These are phyloP conservation scores for Fusarium penzigii DNA, from an alignment of 2,329 filamentous ascomycete species.

Conservation along the genomic window DNA sequence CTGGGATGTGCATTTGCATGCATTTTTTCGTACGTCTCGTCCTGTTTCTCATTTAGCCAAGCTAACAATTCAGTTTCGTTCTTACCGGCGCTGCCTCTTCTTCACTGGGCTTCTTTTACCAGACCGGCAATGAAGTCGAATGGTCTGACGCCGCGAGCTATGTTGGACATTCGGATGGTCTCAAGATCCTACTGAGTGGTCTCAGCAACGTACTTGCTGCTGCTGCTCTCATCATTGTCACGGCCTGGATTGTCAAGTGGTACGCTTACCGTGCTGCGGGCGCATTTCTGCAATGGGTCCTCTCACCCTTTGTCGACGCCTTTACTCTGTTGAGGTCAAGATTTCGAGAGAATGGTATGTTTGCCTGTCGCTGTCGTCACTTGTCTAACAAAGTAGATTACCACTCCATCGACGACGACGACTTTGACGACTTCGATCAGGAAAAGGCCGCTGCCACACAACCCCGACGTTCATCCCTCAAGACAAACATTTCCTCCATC, in stretches of 20 bases:
- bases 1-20: conserved; percentile 24
- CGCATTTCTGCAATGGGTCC: conserved; percentile 19
- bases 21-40: conserved; percentile 27
- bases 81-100: conserved; percentile 33
- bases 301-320: conserved; percentile 10
- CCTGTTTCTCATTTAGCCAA: background rate
- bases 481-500: conserved; percentile 11
- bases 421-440: conserved; percentile 8
- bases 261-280: conserved; percentile 25
- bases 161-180: conserved; percentile 31
- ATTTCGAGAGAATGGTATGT: conserved; percentile 19
- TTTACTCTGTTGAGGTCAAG: no score
- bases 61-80: conserved; percentile 25
- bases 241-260: conserved; percentile 28
- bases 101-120: conserved; percentile 34
- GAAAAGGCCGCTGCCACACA: conserved; percentile 13
- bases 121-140: conserved; percentile 34
- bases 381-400: conserved; percentile 10
- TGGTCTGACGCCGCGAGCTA: conserved; percentile 34
- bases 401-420: conserved; percentile 18
- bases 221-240: conserved; percentile 21
- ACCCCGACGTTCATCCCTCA: conserved; percentile 1
- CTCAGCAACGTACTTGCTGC: conserved; percentile 26
- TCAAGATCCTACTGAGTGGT: conserved; percentile 35
- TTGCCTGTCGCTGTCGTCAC: background rate